Conservation (phyloP, 257 asterid species). For the Solanum raphanifolium region DNA sequence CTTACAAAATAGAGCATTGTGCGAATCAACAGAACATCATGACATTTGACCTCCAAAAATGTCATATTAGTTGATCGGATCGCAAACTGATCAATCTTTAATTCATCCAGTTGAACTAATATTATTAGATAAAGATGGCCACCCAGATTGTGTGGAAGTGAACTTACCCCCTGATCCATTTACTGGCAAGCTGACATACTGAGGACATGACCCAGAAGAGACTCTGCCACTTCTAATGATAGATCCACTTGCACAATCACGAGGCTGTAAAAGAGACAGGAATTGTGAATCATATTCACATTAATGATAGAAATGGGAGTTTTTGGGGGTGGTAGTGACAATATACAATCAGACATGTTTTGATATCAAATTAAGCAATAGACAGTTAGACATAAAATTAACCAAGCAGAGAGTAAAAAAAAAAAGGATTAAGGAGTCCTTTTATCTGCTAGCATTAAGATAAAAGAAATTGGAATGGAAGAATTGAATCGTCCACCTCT, state of each 20-base stretch:
- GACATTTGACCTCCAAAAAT: neutral
- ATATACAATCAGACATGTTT: neutral
- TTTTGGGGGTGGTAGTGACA: neutral
- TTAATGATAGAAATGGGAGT: neutral
- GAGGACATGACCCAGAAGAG: slow-evolving; percentile 51
- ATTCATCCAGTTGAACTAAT: neutral
- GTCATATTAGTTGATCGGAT: neutral
- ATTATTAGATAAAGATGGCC: neutral
- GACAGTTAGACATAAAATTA: neutral
- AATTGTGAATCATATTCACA: neutral
- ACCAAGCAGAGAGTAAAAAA: neutral
- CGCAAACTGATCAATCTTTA: neutral
- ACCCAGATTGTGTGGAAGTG: neutral
- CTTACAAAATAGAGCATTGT: neutral
- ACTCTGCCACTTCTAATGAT: slow-evolving; percentile 23
- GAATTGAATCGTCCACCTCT: neutral
- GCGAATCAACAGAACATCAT: neutral
- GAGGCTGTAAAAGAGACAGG: slow-evolving; percentile 53
- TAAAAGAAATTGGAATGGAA: neutral
- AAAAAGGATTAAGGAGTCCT: neutral
- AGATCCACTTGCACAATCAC: slow-evolving; percentile 46
- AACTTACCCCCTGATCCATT: slow-evolving; percentile 38
- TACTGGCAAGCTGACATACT: slow-evolving; percentile 63
- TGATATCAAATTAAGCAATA: neutral
- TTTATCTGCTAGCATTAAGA: neutral